Percentiles rank a stretch among this genome's conserved stretches.
Conservation (phyloP, 208 protist genomes). For the Spongospora subterranea region DNA sequence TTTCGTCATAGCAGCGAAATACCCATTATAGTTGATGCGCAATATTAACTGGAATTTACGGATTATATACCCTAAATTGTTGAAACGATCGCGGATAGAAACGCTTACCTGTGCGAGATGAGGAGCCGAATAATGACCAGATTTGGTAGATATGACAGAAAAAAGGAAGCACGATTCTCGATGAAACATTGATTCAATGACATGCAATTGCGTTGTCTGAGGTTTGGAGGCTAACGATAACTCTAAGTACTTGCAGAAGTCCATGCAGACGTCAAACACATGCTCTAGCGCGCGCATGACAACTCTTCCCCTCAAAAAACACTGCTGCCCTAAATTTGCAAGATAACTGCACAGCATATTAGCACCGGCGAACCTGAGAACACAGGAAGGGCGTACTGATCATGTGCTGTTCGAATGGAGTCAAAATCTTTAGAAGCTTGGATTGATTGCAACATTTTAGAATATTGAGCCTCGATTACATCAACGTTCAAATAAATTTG, state of each 20-base stretch:
- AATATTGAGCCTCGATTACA: conserved; percentile 36
- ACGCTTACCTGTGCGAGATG: conserved; percentile 5
- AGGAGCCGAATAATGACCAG: conserved; percentile 10
- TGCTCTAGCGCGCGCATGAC: neutral
- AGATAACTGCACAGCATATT: conserved; percentile 8
- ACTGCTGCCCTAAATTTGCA: conserved; percentile 21
- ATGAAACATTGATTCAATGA: neutral
- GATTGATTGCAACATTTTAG: neutral
- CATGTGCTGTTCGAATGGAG: neutral
- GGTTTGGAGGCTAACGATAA: neutral
- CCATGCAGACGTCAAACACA: conserved; percentile 16
- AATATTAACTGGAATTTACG: neutral
- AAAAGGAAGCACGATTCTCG: conserved; percentile 42
- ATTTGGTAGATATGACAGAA: conserved; percentile 16
- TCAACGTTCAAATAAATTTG: conserved; percentile 34
- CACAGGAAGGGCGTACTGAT: neutral
- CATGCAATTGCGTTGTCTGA: neutral
- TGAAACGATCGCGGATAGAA: neutral
- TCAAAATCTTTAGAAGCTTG: neutral
- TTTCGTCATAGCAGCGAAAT: neutral
- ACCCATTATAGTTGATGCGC: conserved; percentile 27
- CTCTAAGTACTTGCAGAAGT: neutral
- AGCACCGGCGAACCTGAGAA: neutral
- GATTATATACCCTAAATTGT: neutral
- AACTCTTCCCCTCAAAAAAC: neutral